Conservation (phyloP, 257 asterid genomes). For the Leonotis leonurus region DNA sequence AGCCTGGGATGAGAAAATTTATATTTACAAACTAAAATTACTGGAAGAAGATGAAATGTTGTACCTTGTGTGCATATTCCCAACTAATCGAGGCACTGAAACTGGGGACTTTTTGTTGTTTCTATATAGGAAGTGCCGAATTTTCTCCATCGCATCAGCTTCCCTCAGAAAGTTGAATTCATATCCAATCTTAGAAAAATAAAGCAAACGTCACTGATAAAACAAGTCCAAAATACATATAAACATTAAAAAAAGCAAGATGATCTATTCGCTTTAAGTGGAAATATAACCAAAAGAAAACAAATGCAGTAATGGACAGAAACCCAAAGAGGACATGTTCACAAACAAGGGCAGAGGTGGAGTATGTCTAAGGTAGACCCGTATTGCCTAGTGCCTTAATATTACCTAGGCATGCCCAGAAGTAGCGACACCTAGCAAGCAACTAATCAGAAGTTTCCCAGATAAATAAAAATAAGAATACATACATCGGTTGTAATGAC, state of each 20-base stretch:
- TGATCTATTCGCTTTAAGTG: background rate
- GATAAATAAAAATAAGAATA: background rate
- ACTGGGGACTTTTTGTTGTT: conserved; percentile 76
- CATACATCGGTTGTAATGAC: no score
- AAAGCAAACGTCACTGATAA: conserved; percentile 13
- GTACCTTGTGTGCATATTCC: conserved; percentile 69
- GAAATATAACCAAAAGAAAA: background rate
- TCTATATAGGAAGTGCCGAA: conserved; percentile 51
- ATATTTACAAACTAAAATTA: background rate
- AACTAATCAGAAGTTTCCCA: background rate
- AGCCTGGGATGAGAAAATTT: conserved; percentile 1
- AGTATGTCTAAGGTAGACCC: background rate
- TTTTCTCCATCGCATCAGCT: conserved; percentile 93
- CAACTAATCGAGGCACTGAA: conserved; percentile 59
- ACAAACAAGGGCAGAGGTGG: background rate
- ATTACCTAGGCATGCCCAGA: background rate
- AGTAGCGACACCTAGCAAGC: background rate
- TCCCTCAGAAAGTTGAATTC: conserved; percentile 89
- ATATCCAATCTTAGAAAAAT: conserved; percentile 66
- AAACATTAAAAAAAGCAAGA: background rate
- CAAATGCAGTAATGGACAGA: background rate
- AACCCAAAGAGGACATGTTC: no score
- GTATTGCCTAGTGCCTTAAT: background rate
- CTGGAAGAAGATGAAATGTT: conserved; percentile 7
- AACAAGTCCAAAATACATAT: background rate